Evolutionary conservation across 345 rosid genomes (phyloP), one percentile per base, ranked within the genome.

Genomic region (Rhodamnia rubescens): DNA sequence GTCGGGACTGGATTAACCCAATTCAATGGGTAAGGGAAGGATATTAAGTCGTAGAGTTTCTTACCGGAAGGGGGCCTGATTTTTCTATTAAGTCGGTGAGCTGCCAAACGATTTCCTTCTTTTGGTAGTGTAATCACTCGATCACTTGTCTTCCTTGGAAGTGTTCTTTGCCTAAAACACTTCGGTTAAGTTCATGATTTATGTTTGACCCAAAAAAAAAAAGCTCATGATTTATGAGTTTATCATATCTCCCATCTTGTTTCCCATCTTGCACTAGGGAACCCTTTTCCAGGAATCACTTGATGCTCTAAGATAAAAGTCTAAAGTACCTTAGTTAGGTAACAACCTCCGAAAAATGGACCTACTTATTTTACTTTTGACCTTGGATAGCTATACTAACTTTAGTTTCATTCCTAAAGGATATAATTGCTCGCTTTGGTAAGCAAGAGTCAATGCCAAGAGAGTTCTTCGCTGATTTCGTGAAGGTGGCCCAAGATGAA

Each of bases 381-480:
- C 53, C 40, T 59, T 57, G 27, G 56, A 47, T 40, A 13, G 78
- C 24, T 16, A 18, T 69, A 40, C 44, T 69, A 32, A 69, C 49
- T 86, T 56, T 47, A 13, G 24, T 26, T 83, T 54, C 18, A 16
- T 24, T 49, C 26, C 53, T 90, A 83, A 53, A 96, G 98, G 99
- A 95, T 90, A 94, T 95, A 89, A 92, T 96, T 90, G 98, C 95
- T 86, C 95, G 99, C 40, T 96, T 96, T 82, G 98, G 97, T 36
- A 94, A 93, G 94, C 92, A 90, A 90, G 97, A 96, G 88, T 92
- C 91, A 51, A 96, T 96, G 99, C 99, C 99, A 1, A 94, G 95
- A 88, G 96, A 94, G 40, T 96, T 96, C 89, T 95, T 96, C 53
- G 93, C 96, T 0, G 99, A 95, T 87, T 96, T 96, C 84, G 98